Evolutionary conservation across 2,329 filamentous ascomycete genomes (phyloP), one percentile per base, ranked within the genome.

Genomic region (Fusarium xyrophilum): DNA sequence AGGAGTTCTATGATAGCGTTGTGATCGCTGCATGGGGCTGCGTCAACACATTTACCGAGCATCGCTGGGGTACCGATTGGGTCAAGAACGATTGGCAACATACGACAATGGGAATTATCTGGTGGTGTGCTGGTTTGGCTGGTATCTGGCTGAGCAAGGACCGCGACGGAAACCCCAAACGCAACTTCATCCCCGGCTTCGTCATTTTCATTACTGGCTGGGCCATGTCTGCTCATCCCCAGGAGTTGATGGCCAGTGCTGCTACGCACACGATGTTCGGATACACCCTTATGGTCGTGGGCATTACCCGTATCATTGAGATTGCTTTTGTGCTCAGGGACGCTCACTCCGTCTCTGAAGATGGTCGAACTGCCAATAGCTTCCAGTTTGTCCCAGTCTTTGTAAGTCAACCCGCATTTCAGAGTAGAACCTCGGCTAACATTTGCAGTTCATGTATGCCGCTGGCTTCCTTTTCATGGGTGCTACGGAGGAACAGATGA

Each of bases 51-150:
- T 98, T 99, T 73, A 99, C 96, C 21, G 96, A 98, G 79, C 96
- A 99, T 77, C 88, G 91, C 54, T 99, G 96, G 96, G 96, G 96
- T 56, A 85, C 85, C 2, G 86, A 88, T 1, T 99, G 96, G 96
- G 93, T 91, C 54, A 89, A 88, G 79, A 98, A 97, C 76, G 96
- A 99, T 78, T 88, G 97, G 81, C 95, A 99, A 79, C 96, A 99
- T 79, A 99, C 96, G 0, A 93, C 92, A n/a, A 98, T 99, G 95
- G 96, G 96, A n/a, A 88, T 99, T 66, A 89, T 99, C 53, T 99
- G 96, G 96, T 99, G 95, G 95, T 92, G 89, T 73, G 95, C 96
- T 11, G 96, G 96, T 27, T 82, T 99, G 32, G 86, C 95, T 14
- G 96, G 96, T 42, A 86, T 99, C 54, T 99, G 95, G 96, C 84